These are phyloP conservation scores for Heliamphora pulchella DNA, from an alignment of 179 eudicot species.

Conservation along the genomic window DNA sequence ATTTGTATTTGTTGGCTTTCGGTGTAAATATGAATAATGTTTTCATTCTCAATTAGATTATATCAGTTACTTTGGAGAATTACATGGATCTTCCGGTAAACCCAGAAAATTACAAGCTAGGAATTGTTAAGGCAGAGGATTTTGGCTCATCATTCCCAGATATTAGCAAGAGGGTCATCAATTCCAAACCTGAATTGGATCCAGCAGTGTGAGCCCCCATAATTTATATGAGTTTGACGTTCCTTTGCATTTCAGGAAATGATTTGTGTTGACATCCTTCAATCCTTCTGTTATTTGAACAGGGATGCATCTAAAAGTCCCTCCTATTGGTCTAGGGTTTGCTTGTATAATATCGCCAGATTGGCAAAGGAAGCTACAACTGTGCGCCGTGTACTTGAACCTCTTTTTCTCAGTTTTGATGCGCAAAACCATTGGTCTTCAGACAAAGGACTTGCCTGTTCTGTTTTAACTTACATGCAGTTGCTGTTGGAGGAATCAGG, in stretches of 20 bases:
- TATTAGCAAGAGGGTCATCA: slow-evolving; percentile 20
- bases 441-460: slow-evolving; percentile 67
- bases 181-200: slow-evolving; percentile 35
- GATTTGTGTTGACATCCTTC: slow-evolving; percentile 13
- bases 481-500: slow-evolving; percentile 73
- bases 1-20: slow-evolving; percentile 13
- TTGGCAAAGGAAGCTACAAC: slow-evolving; percentile 87
- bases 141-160: slow-evolving; percentile 26
- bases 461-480: slow-evolving; percentile 67
- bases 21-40: slow-evolving; percentile 8
- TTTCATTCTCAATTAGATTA: slow-evolving; percentile 42
- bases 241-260: not conserved
- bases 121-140: slow-evolving; percentile 25
- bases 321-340: slow-evolving; percentile 76
- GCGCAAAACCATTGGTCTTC: slow-evolving; percentile 68
- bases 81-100: slow-evolving; percentile 37
- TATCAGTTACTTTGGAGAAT: slow-evolving; percentile 75
- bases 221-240: not conserved
- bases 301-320: slow-evolving; percentile 71
- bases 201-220: slow-evolving; percentile 40
- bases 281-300: slow-evolving; percentile 10
- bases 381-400: slow-evolving; percentile 81
- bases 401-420: slow-evolving; percentile 71
- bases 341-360: slow-evolving; percentile 72
- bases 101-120: slow-evolving; percentile 27